Percentiles rank a stretch among this genome's conserved stretches.
These are phyloP conservation scores for Chenopodium suecicum DNA, from an alignment of 148 eudicot genomes.

Conservation along the genomic window DNA sequence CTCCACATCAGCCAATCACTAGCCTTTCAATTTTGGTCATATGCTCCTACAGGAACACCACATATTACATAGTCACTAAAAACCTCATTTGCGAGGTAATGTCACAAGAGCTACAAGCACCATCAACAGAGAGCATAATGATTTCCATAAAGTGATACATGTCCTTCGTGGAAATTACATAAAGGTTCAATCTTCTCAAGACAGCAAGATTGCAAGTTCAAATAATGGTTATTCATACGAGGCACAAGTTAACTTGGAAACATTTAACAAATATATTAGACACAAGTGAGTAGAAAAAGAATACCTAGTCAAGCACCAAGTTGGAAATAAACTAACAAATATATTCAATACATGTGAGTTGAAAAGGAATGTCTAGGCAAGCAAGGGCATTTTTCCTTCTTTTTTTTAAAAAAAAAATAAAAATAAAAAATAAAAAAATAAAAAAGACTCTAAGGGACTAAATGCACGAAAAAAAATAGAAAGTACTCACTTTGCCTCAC, in stretches of 20 bases:
- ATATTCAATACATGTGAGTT: neutral
- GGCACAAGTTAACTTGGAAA: no score
- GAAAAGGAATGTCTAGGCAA: no score
- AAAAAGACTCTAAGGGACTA: neutral
- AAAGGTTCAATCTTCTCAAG: neutral
- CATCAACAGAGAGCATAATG: neutral
- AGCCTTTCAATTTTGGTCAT: no score
- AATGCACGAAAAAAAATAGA: neutral
- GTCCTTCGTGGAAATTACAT: neutral
- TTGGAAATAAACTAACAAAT: neutral
- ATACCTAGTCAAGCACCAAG: neutral
- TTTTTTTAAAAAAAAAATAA: neutral
- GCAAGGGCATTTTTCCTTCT: no score
- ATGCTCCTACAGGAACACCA: no score
- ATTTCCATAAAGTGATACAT: neutral
- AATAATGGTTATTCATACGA: no score
- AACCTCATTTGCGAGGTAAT: no score
- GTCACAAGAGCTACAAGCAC: neutral
- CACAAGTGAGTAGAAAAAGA: neutral
- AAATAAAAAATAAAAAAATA: neutral
- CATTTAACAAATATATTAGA: no score
- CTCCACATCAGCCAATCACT: no score
- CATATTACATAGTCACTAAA: no score
- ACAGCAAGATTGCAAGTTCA: neutral
- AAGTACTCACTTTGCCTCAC: conserved; percentile 92